Base-by-base conservation (phyloP, 768 basidiomycete species). In the Sarcomyxa edulis region DNA sequence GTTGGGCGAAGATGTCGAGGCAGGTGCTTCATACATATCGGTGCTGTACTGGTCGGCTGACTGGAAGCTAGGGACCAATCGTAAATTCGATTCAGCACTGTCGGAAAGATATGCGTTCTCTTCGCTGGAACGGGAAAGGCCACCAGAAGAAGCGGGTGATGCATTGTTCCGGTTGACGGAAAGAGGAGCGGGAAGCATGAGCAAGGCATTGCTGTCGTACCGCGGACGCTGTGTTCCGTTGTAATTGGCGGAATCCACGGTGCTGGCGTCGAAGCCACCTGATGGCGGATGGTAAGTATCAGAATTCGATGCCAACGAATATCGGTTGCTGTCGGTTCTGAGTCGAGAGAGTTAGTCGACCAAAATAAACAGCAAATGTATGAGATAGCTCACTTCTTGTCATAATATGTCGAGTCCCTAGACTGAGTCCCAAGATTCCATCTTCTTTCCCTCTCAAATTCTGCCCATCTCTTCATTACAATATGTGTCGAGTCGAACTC, bases 401-500 rank as follows among this genome's bases (percentile, higher is more conserved):
- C 84, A 53, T 79, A 75, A 51, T 72, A 78, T 5, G 76, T 73
- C n/a, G 69, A 71, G 53, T 95, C 91, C 44, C 86, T 75, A 4
- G 90, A 93, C 47, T 84, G 78, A 15, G 76, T 76, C 6, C 91
- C 93, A 54, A 61, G 84, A 78, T 82, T 92, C 91, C 90, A 97
- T 45, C 93, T 73, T 48, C 95, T 67, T 48, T 98, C 96, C 34
- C 95, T 71, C 69, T 98, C 96, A 58, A 96, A 98, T 62, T 98
- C 96, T 12, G 81, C 92, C 95, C 95, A 99, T 27, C 91, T 78
- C 71, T 98, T 98, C 96, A 98, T 97, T 24, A 95, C 86, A 50
- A 99, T 98, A 62, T 94, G 82, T 31, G 81, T 76, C 20, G 93
- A 95, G 65, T 99, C 95, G 52, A 99, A 99, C 56, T 88, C 88